phyloP scores from a whole-genome alignment of 75 land plant genomes.

The Selaginella moellendorffii region DNA sequence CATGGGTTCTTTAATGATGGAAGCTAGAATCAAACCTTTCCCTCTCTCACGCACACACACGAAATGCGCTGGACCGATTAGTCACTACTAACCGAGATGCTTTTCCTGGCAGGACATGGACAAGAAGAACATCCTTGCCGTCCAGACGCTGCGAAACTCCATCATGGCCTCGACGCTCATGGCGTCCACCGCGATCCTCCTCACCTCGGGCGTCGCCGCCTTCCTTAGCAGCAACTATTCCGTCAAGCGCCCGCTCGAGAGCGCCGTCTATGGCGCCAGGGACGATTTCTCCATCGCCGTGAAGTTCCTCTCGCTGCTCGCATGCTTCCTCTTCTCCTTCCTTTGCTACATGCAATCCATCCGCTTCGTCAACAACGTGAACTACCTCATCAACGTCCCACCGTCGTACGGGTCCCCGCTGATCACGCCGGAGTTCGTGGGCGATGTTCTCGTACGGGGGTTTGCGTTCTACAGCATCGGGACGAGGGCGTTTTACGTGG shows the following conservation, averaged over 20 bases:
- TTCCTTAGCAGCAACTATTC: not conserved
- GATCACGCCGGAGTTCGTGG: slow-evolving; percentile 8
- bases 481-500: slow-evolving; percentile 3
- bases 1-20: too few relatives aligned
- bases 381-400: slow-evolving; percentile 2
- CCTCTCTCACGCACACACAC: too few relatives aligned
- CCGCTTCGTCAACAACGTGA: not conserved
- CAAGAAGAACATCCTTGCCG: slow-evolving; percentile 10
- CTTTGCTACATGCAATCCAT: slow-evolving; percentile 4
- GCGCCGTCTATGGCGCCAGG: not conserved
- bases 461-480: slow-evolving; percentile 9
- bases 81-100: too few relatives aligned
- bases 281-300: slow-evolving; percentile 3
- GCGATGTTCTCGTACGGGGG: not conserved
- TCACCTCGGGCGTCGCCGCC: not conserved
- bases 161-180: slow-evolving; percentile 6
- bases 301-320: slow-evolving; percentile 1
- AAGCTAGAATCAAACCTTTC: too few relatives aligned
- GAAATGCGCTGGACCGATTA: too few relatives aligned
- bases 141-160: slow-evolving; percentile 6
- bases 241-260: slow-evolving; percentile 8
- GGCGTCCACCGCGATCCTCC: slow-evolving; percentile 7
- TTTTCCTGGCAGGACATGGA: slow-evolving; percentile 4
- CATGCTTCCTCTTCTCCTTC: slow-evolving; percentile 6
- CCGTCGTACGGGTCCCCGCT: not conserved